These are phyloP conservation scores for Aurinia saxatilis DNA, from an alignment of 345 rosid genomes.

Conservation along the genomic window DNA sequence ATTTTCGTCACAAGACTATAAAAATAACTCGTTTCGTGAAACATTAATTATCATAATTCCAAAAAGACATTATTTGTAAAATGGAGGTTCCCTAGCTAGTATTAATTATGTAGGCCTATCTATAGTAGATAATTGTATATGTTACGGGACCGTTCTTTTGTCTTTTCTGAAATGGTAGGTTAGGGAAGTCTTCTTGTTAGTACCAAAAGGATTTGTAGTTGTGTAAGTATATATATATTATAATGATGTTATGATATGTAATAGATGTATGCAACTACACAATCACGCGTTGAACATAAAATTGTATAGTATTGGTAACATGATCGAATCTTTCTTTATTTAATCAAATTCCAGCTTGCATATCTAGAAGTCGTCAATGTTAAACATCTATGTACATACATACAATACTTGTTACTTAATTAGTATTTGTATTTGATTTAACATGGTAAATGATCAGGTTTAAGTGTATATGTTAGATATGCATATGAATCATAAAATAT, in stretches of 20 bases:
- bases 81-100: background rate
- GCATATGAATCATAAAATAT: constrained; percentile 2
- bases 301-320: constrained; percentile 3
- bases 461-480: background rate
- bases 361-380: constrained; percentile 8
- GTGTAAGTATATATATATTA: background rate
- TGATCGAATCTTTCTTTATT: constrained; percentile 15
- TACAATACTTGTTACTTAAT: background rate
- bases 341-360: constrained; percentile 9
- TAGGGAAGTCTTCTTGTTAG: constrained; percentile 12
- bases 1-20: too few species aligned
- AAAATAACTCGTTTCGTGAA: too few species aligned
- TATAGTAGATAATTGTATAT: background rate
- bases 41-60: too few species aligned
- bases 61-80: too few species aligned
- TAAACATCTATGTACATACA: background rate
- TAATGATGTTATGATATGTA: background rate
- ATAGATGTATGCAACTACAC: background rate
- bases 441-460: background rate
- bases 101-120: background rate
- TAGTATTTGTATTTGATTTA: background rate
- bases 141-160: constrained; percentile 15
- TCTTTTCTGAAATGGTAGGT: constrained; percentile 3
- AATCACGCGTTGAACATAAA: background rate
- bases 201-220: background rate